Base-by-base conservation (phyloP, 1,284 basidiomycete species). In the Heimioporus punctisporus region DNA sequence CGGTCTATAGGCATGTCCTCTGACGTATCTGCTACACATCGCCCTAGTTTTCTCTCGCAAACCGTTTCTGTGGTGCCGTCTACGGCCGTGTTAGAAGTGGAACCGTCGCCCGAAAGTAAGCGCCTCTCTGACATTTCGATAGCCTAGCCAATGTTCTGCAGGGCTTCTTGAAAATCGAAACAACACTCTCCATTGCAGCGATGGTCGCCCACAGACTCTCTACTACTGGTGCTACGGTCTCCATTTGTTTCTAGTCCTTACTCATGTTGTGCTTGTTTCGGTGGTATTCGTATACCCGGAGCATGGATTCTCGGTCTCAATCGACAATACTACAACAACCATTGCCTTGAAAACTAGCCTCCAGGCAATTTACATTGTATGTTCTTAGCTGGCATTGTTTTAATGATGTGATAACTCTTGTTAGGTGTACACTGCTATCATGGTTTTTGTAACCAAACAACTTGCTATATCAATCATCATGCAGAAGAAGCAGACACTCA, bases 241-340 rank as follows among this genome's bases (percentile, higher is more conserved):
- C n/a, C 57, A 58, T 31, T 17, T 11, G 1, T 28, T 48, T n/a
- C 49, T 59, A 6, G 39, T 58, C 19, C 14, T 30, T 2, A 41
- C 59, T 27, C 52, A 59, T 15, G 4, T 49, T 12, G 24, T 28
- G 15, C 52, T 59, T 31, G 40, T 46, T 4, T 31, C 12, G 7
- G 44, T 50, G 52, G n/a, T 48, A 24, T 48, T 50, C 31, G 25
- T n/a, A 7, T 53, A 56, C 19, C 58, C 46, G 7, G 57, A 59
- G 23, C 52, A 51, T 30, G 17, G 14, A 1, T 48, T 56, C 27
- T 25, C 51, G 1, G 25, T 55, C 15, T 34, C 52, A 1, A 9
- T 55, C 43, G 27, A 55, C 30, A 58, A 48, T 15, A 47, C 37
- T 3, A 15, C 28, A 1, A 30, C 47, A 3, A 25, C 46, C 1